phyloP scores from a whole-genome alignment of 225 moss, liverwort and hornwort genomes.

The Marchantia polymorpha region DNA sequence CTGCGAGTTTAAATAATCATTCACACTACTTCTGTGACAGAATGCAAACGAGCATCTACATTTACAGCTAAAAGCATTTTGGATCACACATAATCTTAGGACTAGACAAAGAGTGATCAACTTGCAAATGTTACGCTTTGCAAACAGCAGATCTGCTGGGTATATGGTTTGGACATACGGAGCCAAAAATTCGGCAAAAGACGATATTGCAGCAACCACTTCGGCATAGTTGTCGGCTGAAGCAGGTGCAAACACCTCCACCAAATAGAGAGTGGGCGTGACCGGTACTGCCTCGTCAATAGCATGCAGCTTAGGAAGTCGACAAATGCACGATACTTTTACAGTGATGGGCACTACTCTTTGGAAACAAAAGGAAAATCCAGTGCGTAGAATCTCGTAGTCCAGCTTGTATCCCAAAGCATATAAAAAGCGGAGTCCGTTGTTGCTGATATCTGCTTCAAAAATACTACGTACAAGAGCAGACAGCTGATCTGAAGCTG shows the following conservation, averaged over 20 bases:
- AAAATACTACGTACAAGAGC: constrained; percentile 79
- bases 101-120: not conserved
- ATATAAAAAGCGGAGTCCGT: constrained; percentile 78
- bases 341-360: constrained; percentile 71
- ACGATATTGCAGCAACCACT: constrained; percentile 82
- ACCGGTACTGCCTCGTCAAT: constrained; percentile 76
- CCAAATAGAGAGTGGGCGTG: constrained; percentile 74
- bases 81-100: not conserved
- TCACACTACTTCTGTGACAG: not conserved
- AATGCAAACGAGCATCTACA: not conserved
- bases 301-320: constrained; percentile 52
- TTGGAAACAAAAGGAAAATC: constrained; percentile 73
- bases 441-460: constrained; percentile 76
- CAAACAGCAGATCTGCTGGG: not conserved
- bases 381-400: constrained; percentile 64
- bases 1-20: constrained; percentile 30
- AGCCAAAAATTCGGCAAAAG: constrained; percentile 86
- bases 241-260: constrained; percentile 82
- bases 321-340: constrained; percentile 62
- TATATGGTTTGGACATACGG: constrained; percentile 48
- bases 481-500: constrained; percentile 82
- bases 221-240: constrained; percentile 83
- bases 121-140: not conserved
- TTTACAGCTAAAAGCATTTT: not conserved
- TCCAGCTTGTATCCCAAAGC: constrained; percentile 91